Evolutionary conservation across 768 basidiomycete species (phyloP), one percentile per base, ranked within the genome.

Genomic region (Tulasnella sp.): DNA sequence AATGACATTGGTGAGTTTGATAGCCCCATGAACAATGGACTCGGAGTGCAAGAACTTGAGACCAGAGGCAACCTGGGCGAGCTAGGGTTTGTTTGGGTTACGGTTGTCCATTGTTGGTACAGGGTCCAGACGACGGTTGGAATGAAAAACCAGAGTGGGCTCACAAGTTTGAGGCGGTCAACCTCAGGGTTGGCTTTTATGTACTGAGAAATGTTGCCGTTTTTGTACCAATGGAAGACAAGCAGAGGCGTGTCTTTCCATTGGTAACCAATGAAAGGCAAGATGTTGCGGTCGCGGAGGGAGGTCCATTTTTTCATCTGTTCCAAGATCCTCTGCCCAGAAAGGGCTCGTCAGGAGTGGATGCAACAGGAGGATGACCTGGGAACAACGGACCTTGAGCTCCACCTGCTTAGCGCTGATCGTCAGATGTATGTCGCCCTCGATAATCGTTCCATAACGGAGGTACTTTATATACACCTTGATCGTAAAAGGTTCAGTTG

Each of bases 1-100:
- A 14, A 46, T 46, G 46, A 46, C 46, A 16, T 46, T 46, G 46
- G 12, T 46, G 3, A 16, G 46, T 16, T 46, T 46, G 12, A 46
- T 46, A 71, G 81, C 79, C 12, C 81, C 81, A 71, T 82, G 81
- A 4, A 81, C 81, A 12, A 82, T 72, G 39, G 80, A 78, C 38
- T 52, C 38, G 16, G 46, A 75, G 68, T 82, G 81, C 10, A 82
- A 44, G 77, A 81, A 81, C 14, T 31, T 24, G 19, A 82, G 79
- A 14, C 78, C 81, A 27, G 76, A 39, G 6, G 75, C 78, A 24
- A 79, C 76, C 6, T 80, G 76, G 34, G 39, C 48, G 10, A 81
- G 42, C 81, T 81, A 56, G 10, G 46, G 19, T 8, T 46, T 46
- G 18, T 46, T 46, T 9, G 18, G 68, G 18, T 2, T 6, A 21